Base-by-base conservation (phyloP, 23 red algal species). In the Gracilaria caudata region DNA sequence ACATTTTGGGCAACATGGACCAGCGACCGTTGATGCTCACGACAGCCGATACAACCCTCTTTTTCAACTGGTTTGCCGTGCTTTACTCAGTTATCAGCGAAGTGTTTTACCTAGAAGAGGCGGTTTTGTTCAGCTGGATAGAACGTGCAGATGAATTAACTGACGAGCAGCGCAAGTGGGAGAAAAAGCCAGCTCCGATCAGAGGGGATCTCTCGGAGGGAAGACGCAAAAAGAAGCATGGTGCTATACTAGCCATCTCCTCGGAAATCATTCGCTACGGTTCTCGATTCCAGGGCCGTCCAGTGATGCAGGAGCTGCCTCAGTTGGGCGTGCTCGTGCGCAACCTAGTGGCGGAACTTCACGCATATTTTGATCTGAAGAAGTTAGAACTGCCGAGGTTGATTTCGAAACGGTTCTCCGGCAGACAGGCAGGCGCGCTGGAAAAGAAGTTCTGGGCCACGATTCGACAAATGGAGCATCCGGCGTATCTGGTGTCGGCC, bases 61-160 rank as follows among this genome's bases (percentile, higher is more conserved):
- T 89, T 55, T 45, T 89, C 56, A 39, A 89, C 54, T 89, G 84
- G 84, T 79, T 89, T 46, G 51, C 49, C 21, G 66, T 70, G 30
- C 77, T 89, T 51, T 55, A 64, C 38, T 71, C 54, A 13, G 72
- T 64, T 66, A 61, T 79, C 66, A 61, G 54, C 51, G 84, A 78
- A 35, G 34, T 79, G 29, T 89, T 89, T 57, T 39, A 79, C 32
- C 49, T 89, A 4, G 84, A 89, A 70, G 84, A 89, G 19, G 56
- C 51, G 6, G 60, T 56, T 29, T 51, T 89, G 25, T 89, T 57
- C 38, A 55, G 66, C 30, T 89, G 84, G 84, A 56, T 89, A 32
- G 84, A 89, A 12, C 46, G 84, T 6, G 45, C 55, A 5, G 84
- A 89, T 79, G 53, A 56, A 12, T 14, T 79, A 23, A 77, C 66